These are phyloP conservation scores for Mimosa pudica DNA, from an alignment of 306 rosid genomes.

Conservation along the genomic window DNA sequence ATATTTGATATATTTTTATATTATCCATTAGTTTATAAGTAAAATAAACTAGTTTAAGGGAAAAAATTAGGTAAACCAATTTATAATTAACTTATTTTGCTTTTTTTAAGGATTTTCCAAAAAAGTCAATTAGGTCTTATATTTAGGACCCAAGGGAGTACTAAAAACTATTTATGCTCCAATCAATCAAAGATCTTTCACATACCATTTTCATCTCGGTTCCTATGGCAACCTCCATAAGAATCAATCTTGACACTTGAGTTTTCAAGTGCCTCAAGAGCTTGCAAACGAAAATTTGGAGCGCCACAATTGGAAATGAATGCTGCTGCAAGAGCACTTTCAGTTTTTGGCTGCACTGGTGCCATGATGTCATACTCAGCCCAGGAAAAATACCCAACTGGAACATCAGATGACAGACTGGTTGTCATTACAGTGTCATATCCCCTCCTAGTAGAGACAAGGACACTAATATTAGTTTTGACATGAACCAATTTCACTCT, in stretches of 20 bases:
- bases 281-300: constrained; percentile 91
- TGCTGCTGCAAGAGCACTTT: constrained; percentile 89
- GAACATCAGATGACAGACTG: constrained; percentile 98
- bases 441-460: constrained; percentile 66
- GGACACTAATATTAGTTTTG: constrained; percentile 39
- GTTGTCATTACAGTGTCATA: constrained; percentile 87
- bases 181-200: constrained; percentile 23
- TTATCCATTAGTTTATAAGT: too few species aligned
- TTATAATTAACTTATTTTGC: too few species aligned
- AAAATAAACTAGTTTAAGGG: too few species aligned
- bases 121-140: too few species aligned
- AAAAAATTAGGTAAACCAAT: too few species aligned
- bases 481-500: constrained; percentile 13
- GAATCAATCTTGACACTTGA: constrained; percentile 68
- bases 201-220: constrained; percentile 76
- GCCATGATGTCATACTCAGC: constrained; percentile 98
- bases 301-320: constrained; percentile 98
- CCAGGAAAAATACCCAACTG: constrained; percentile 99
- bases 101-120: too few species aligned
- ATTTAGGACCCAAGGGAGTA: too few species aligned
- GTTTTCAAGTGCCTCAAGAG: constrained; percentile 89
- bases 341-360: constrained; percentile 79
- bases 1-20: too few species aligned
- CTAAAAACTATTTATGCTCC: constrained; percentile 11
- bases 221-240: constrained; percentile 92